These are phyloP conservation scores for Hypoxylon rubiginosum DNA, from an alignment of 2,329 filamentous ascomycete species.

Conservation along the genomic window DNA sequence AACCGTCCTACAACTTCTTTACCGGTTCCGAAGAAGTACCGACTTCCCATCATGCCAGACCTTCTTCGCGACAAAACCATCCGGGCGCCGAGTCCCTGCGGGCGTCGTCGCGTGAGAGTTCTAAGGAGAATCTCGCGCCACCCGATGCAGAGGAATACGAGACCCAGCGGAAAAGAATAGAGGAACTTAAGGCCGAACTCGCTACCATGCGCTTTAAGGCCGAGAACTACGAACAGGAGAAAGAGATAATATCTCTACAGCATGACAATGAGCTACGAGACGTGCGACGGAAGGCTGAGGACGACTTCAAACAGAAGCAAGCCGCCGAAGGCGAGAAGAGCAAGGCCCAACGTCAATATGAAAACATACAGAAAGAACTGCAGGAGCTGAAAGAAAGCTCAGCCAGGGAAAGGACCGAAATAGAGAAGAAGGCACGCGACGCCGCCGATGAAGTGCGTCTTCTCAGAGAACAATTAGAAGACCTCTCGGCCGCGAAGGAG, in stretches of 20 bases:
- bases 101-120: slow-evolving; percentile 68
- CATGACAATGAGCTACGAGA: slow-evolving; percentile 89
- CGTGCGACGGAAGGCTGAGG: slow-evolving; percentile 82
- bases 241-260: slow-evolving; percentile 81
- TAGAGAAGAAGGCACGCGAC: slow-evolving; percentile 78
- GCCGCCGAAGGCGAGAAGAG: slow-evolving; percentile 68
- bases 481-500: slow-evolving; percentile 72
- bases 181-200: slow-evolving; percentile 89
- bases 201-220: slow-evolving; percentile 90
- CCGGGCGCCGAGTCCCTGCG: slow-evolving; percentile 56
- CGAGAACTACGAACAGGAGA: slow-evolving; percentile 88
- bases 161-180: slow-evolving; percentile 69
- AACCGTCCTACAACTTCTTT: slow-evolving; percentile 71
- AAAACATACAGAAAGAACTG: slow-evolving; percentile 65
- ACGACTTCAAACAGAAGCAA: slow-evolving; percentile 80
- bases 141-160: slow-evolving; percentile 72
- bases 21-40: slow-evolving; percentile 64
- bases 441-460: slow-evolving; percentile 79
- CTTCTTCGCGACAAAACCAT: slow-evolving; percentile 59
- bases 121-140: slow-evolving; percentile 71
- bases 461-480: slow-evolving; percentile 85
- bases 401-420: slow-evolving; percentile 70
- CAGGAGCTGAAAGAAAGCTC: slow-evolving; percentile 64
- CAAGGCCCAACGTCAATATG: slow-evolving; percentile 64
- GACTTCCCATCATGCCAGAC: slow-evolving; percentile 49